Percentiles rank a stretch among this genome's conserved stretches.
Evolutionary conservation across 495 filamentous ascomycete species (phyloP).

Genomic region (Articulospora tetracladia): DNA sequence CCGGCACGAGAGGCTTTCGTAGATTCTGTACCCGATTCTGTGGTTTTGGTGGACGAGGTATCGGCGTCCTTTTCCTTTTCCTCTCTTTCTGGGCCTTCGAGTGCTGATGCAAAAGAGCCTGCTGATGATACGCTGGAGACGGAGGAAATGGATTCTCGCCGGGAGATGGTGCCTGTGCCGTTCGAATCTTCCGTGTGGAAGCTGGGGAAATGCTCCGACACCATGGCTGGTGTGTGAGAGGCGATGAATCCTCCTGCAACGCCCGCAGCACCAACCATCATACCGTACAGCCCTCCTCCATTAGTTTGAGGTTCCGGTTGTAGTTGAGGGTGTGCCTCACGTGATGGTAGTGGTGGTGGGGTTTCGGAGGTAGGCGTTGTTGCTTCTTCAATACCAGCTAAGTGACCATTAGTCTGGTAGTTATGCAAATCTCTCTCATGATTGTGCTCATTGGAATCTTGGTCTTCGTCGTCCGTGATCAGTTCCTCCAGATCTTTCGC

Average conservation of each 20-base stretch:
- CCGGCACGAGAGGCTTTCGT: slow-evolving; percentile 3
- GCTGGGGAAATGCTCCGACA: slow-evolving; percentile 43
- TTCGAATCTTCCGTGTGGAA: slow-evolving; percentile 19
- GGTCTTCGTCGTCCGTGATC: slow-evolving; percentile 31
- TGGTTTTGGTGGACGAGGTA: slow-evolving; percentile 13
- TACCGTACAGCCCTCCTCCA: slow-evolving; percentile 42
- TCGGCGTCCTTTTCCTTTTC: slow-evolving; percentile 21
- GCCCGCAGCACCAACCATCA: slow-evolving; percentile 42
- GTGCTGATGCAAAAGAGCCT: slow-evolving; percentile 42
- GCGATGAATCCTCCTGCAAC: slow-evolving; percentile 39
- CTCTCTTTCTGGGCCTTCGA: slow-evolving; percentile 25
- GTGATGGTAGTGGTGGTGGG: not conserved
- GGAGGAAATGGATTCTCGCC: slow-evolving; percentile 28
- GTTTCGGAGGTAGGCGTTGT: slow-evolving; percentile 1
- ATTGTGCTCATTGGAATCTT: slow-evolving; percentile 16
- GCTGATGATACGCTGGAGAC: slow-evolving; percentile 28
- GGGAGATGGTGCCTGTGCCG: slow-evolving; percentile 1
- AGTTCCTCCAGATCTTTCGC: slow-evolving; percentile 45
- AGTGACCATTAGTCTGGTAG: slow-evolving; percentile 32
- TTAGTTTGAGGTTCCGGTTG: not conserved
- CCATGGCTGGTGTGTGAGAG: slow-evolving; percentile 23
- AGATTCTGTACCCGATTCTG: slow-evolving; percentile 11
- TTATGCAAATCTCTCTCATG: slow-evolving; percentile 23
- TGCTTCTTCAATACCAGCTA: slow-evolving; percentile 27
- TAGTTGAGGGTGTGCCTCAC: not conserved